Evolutionary conservation across 805 yeast species (phyloP).

Genomic region (Candida argentea): DNA sequence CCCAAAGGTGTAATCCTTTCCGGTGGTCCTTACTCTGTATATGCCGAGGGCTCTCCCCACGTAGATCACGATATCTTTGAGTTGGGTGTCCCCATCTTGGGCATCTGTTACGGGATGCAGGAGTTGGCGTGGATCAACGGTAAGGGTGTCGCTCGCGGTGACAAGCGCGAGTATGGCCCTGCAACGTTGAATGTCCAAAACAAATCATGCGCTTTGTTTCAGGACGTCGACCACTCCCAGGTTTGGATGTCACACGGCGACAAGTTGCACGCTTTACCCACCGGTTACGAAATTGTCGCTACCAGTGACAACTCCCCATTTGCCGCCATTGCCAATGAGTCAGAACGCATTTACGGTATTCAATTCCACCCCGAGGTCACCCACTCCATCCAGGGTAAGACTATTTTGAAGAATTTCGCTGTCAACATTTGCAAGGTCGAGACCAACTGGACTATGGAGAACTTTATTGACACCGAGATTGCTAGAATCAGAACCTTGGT

Average conservation of each 20-base stretch:
- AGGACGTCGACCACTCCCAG: conserved; percentile 85
- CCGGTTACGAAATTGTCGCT: conserved; percentile 82
- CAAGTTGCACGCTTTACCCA: conserved; percentile 83
- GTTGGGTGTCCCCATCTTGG: conserved; percentile 86
- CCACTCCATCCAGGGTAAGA: conserved; percentile 87
- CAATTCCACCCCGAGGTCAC: conserved; percentile 99
- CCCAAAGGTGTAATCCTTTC: conserved; percentile 95
- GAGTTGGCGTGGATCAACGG: conserved; percentile 97
- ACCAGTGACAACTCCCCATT: conserved; percentile 90
- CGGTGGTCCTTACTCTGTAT: conserved; percentile 97
- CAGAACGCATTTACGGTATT: conserved; percentile 76
- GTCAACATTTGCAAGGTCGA: conserved; percentile 77
- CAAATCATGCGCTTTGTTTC: conserved; percentile 57
- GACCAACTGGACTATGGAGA: conserved; percentile 96
- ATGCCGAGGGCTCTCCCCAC: conserved; percentile 92
- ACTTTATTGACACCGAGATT: conserved; percentile 94
- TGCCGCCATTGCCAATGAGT: conserved; percentile 80
- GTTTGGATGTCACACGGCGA: conserved; percentile 99
- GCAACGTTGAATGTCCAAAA: conserved; percentile 78
- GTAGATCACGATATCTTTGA: conserved; percentile 92
- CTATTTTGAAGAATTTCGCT: conserved; percentile 84
- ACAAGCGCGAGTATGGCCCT: conserved; percentile 96
- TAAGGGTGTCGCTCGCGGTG: conserved; percentile 89
- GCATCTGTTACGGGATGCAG: conserved; percentile 99
- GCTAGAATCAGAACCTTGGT: conserved; percentile 83